Evolutionary conservation across 768 basidiomycete genomes (phyloP).

Genomic region (Coprinopsis sp.): DNA sequence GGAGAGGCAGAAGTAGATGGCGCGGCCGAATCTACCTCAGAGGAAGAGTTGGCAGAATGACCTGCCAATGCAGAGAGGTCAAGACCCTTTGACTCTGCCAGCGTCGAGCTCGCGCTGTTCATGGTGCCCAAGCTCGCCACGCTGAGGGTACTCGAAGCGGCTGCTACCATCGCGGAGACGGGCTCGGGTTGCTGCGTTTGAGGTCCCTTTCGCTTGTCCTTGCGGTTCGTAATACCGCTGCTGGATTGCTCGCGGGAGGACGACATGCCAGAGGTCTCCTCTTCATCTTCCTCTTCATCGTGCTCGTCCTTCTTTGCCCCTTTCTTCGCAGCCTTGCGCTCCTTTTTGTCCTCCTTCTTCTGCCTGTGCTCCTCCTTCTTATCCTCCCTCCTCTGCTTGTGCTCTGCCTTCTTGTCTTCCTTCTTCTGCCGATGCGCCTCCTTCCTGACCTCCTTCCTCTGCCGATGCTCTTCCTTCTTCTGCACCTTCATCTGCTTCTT

Average conservation of each 20-base stretch:
- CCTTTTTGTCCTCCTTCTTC: constrained; percentile 14
- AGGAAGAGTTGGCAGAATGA: too few species aligned
- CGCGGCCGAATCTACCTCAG: too few species aligned
- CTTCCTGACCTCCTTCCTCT: constrained; percentile 14
- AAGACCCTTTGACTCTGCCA: not conserved
- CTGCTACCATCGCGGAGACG: constrained; percentile 19
- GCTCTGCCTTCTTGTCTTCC: constrained; percentile 14
- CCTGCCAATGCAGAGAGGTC: too few species aligned
- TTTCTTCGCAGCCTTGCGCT: constrained; percentile 8
- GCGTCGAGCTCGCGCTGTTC: constrained; percentile 3
- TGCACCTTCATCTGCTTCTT: too few species aligned
- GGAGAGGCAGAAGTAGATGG: too few species aligned
- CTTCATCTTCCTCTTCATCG: constrained; percentile 11
- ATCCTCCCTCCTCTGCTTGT: constrained; percentile 8
- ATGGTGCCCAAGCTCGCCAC: constrained; percentile 20
- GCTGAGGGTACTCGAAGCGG: constrained; percentile 22
- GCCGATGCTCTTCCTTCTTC: not conserved
- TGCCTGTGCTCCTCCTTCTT: constrained; percentile 11
- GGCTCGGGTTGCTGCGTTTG: too few species aligned
- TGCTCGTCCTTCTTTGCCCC: constrained; percentile 14
- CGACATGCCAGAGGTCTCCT: too few species aligned
- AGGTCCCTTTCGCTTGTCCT: too few species aligned
- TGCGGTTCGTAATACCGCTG: too few species aligned
- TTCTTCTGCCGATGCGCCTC: not conserved
- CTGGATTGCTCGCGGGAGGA: too few species aligned